Evolutionary conservation across 768 basidiomycete genomes (phyloP).

Genomic region (Termitomyces sp.): DNA sequence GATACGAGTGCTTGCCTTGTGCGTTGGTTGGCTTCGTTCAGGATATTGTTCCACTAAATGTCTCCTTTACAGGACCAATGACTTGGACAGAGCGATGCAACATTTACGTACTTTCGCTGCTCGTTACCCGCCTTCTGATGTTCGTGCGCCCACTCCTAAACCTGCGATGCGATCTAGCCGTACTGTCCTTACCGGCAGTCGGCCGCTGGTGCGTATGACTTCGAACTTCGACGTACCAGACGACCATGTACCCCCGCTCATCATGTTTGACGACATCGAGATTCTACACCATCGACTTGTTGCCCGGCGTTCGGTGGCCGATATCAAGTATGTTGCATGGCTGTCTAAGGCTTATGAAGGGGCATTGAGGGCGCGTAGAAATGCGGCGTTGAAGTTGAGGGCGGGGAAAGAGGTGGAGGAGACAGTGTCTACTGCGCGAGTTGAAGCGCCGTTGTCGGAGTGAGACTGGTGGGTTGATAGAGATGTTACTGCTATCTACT

Average conservation of each 20-base stretch:
- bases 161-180: conserved; percentile 54
- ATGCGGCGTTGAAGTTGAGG: conserved; percentile 34
- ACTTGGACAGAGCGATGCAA: conserved; percentile 49
- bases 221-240: conserved; percentile 60
- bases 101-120: conserved; percentile 59
- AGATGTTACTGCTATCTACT: not conserved
- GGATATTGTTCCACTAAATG: not conserved
- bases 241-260: conserved; percentile 73
- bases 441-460: conserved; percentile 1
- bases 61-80: conserved; percentile 34
- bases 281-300: conserved; percentile 73
- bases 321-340: conserved; percentile 70
- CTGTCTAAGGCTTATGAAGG: conserved; percentile 70
- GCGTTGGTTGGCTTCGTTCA: conserved; percentile 22
- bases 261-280: conserved; percentile 77
- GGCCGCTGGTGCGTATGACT: conserved; percentile 72
- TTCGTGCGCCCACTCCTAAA: conserved; percentile 40
- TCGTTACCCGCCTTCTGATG: conserved; percentile 56
- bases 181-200: conserved; percentile 45
- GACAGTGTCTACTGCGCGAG: not conserved
- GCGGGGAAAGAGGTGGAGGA: not conserved
- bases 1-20: conserved; percentile 66
- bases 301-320: conserved; percentile 33
- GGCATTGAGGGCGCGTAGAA: conserved; percentile 58
- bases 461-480: not conserved